Conservation (phyloP, 345 rosid genomes). For the Populus davidiana region DNA sequence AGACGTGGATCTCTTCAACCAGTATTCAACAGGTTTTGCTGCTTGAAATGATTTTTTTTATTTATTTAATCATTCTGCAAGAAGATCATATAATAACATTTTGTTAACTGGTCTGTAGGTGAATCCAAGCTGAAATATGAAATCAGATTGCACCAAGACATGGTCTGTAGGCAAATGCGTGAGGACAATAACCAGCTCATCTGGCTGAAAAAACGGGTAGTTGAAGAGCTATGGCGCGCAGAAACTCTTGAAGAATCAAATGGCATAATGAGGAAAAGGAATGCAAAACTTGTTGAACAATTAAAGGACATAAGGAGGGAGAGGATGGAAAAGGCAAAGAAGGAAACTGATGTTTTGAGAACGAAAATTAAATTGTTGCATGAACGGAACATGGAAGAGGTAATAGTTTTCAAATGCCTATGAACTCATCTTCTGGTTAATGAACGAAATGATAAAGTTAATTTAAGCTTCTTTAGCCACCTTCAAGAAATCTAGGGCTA, state of each 20-base stretch:
- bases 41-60: background rate
- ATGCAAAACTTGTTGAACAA: constrained; percentile 47
- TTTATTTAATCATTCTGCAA: background rate
- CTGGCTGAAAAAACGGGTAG: constrained; percentile 45
- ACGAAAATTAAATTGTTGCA: constrained; percentile 53
- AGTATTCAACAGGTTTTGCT: constrained; percentile 52
- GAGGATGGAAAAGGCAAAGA: constrained; percentile 52
- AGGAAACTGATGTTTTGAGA: constrained; percentile 56
- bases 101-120: constrained; percentile 35
- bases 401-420: constrained; percentile 8
- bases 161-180: constrained; percentile 63
- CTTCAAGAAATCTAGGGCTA: too few species aligned
- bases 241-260: constrained; percentile 51
- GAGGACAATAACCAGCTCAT: constrained; percentile 66
- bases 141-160: constrained; percentile 65
- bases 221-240: constrained; percentile 34
- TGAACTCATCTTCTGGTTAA: background rate
- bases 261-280: constrained; percentile 39
- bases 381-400: constrained; percentile 71
- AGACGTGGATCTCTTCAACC: constrained; percentile 67
- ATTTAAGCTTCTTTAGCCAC: background rate
- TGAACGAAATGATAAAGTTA: too few species aligned
- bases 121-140: constrained; percentile 57
- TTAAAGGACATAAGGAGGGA: constrained; percentile 44
- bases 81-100: background rate